Conservation (phyloP, 495 filamentous ascomycete genomes). For the Penicillium paradoxum region DNA sequence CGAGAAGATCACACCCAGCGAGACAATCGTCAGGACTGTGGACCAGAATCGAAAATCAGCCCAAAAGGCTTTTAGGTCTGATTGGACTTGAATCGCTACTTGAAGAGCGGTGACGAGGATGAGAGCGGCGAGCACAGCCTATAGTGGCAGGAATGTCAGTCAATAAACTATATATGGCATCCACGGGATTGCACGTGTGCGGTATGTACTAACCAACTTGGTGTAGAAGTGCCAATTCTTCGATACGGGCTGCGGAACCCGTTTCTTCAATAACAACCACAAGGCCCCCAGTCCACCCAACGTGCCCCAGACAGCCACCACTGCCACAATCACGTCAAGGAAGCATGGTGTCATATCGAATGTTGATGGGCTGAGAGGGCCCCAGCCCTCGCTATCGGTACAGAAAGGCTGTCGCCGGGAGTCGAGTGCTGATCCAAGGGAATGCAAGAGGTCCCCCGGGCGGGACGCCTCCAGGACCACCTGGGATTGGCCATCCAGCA, state of each 20-base stretch:
- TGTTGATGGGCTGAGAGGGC: slow-evolving; percentile 73
- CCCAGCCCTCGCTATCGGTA: slow-evolving; percentile 89
- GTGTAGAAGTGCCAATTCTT: slow-evolving; percentile 96
- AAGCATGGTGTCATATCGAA: slow-evolving; percentile 98
- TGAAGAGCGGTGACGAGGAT: slow-evolving; percentile 64
- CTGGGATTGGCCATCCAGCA: slow-evolving; percentile 44
- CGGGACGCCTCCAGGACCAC: slow-evolving; percentile 34
- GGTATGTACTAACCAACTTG: slow-evolving; percentile 64
- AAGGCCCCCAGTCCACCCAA: slow-evolving; percentile 70
- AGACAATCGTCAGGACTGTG: slow-evolving; percentile 69
- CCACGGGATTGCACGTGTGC: not conserved
- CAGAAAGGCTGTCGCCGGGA: slow-evolving; percentile 64
- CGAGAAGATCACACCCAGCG: slow-evolving; percentile 71
- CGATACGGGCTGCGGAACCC: slow-evolving; percentile 53
- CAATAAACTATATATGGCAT: slow-evolving; percentile 12
- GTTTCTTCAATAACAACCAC: slow-evolving; percentile 68
- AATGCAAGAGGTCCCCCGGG: slow-evolving; percentile 28
- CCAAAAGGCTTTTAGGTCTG: slow-evolving; percentile 63
- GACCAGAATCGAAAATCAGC: slow-evolving; percentile 90
- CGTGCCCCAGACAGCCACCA: slow-evolving; percentile 72
- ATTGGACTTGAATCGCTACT: slow-evolving; percentile 70
- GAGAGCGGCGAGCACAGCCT: slow-evolving; percentile 68
- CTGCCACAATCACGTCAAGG: slow-evolving; percentile 75
- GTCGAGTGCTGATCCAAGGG: slow-evolving; percentile 28
- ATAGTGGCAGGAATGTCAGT: slow-evolving; percentile 15